Conservation (phyloP, 768 basidiomycete species). For the Tulasnella sp. region DNA sequence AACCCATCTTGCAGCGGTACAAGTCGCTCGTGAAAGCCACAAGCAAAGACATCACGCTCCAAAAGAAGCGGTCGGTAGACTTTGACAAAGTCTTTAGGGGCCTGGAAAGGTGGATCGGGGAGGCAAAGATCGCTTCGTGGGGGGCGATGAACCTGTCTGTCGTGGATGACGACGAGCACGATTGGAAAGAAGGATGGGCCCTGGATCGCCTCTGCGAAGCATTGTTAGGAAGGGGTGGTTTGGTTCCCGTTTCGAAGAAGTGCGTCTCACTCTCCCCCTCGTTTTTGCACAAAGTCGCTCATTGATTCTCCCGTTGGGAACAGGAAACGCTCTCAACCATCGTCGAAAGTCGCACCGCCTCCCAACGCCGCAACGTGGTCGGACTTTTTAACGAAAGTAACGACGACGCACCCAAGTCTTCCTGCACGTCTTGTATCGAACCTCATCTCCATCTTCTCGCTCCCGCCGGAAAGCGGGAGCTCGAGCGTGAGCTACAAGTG, state of each 20-base stretch:
- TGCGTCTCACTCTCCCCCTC: slow-evolving; percentile 37
- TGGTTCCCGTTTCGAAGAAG: slow-evolving; percentile 85
- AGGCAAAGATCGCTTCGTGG: slow-evolving; percentile 58
- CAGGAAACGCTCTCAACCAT: slow-evolving; percentile 52
- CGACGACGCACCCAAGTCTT: slow-evolving; percentile 54
- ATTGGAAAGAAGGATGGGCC: slow-evolving; percentile 60
- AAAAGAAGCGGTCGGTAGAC: slow-evolving; percentile 48
- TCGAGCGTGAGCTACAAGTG: slow-evolving; percentile 44
- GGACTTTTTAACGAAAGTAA: slow-evolving; percentile 57
- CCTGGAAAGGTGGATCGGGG: slow-evolving; percentile 74
- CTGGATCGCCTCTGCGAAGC: slow-evolving; percentile 62
- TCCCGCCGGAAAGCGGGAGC: slow-evolving; percentile 29
- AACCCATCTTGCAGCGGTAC: slow-evolving; percentile 68
- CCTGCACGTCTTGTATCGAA: slow-evolving; percentile 46
- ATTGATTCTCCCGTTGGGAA: too few species aligned
- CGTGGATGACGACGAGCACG: slow-evolving; percentile 41
- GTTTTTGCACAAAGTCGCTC: too few species aligned
- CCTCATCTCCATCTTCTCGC: slow-evolving; percentile 37
- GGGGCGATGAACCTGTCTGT: slow-evolving; percentile 36
- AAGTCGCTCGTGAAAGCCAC: slow-evolving; percentile 62
- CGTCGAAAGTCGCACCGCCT: slow-evolving; percentile 46
- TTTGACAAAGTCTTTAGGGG: slow-evolving; percentile 52
- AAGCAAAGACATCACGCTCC: slow-evolving; percentile 61
- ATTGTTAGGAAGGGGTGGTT: slow-evolving; percentile 62
- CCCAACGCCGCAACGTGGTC: slow-evolving; percentile 59